phyloP scores from a whole-genome alignment of 441 rosid species.

The Omphalea diandra region DNA sequence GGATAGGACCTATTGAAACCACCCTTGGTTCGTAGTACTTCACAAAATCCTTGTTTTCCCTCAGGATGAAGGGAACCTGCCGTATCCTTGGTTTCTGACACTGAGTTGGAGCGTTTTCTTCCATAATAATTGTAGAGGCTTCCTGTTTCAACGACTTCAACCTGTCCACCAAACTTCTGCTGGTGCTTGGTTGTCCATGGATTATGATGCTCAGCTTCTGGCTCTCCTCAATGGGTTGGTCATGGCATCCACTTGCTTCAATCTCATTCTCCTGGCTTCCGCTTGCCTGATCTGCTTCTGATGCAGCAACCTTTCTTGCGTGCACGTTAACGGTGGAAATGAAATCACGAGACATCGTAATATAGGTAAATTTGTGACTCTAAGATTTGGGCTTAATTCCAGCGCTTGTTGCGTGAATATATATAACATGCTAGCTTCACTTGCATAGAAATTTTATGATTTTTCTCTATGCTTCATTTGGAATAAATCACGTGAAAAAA shows the following conservation, averaged over 20 bases:
- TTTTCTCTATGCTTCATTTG: no score
- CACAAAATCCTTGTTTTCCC: background rate
- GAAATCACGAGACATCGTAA: background rate
- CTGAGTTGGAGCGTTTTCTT: no score
- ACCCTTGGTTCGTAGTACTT: slow-evolving; percentile 7
- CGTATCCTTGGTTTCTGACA: background rate
- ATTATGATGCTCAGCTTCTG: background rate
- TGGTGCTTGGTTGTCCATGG: background rate
- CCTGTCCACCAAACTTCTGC: background rate
- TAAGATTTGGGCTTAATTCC: no score
- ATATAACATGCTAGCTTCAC: no score
- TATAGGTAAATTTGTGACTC: background rate
- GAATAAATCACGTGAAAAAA: no score
- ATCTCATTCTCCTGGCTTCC: background rate
- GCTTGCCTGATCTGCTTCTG: background rate
- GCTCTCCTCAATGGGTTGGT: background rate
- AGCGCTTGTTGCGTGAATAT: no score
- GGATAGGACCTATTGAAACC: slow-evolving; percentile 10
- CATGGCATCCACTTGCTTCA: background rate
- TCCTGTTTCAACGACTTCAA: slow-evolving; percentile 4
- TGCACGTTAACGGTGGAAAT: background rate
- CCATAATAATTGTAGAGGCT: no score
- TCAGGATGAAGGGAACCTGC: slow-evolving; percentile 2
- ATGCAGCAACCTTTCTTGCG: background rate
- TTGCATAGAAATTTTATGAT: no score